Conservation (phyloP, 345 rosid species). For the Ricinus communis region DNA sequence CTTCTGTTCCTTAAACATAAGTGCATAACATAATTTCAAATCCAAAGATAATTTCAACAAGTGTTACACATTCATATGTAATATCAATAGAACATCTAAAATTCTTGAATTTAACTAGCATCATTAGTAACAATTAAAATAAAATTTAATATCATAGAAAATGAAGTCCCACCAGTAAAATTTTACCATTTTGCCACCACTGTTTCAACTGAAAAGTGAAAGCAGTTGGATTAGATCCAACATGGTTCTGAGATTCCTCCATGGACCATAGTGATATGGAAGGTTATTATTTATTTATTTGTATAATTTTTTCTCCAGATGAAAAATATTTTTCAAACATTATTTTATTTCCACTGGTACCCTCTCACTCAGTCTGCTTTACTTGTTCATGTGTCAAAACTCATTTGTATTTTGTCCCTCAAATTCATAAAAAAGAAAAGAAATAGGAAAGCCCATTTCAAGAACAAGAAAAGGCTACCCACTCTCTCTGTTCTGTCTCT, state of each 20-base stretch:
- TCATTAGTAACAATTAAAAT: no score
- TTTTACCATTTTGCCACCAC: neutral
- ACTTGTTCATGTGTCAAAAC: neutral
- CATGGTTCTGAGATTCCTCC: neutral
- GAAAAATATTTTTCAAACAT: no score
- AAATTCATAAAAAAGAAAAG: neutral
- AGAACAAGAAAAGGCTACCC: neutral
- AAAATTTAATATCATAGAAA: no score
- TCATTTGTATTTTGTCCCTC: neutral
- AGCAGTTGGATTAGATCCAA: slow-evolving; percentile 7
- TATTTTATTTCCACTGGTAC: slow-evolving; percentile 3
- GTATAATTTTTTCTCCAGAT: no score
- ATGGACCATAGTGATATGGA: neutral
- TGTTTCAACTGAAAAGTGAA: neutral
- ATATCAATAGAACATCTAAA: no score
- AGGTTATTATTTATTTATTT: no score
- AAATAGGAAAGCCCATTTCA: neutral
- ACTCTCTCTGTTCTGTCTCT: no score
- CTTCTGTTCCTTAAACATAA: no score
- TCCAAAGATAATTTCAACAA: no score
- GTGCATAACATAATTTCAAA: no score
- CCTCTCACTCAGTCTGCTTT: neutral
- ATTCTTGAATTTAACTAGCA: no score
- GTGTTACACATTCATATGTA: no score
- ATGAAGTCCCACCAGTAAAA: neutral